These are phyloP conservation scores for Tetraselmis striata DNA, from an alignment of 139 green algal genomes.

Conservation along the genomic window DNA sequence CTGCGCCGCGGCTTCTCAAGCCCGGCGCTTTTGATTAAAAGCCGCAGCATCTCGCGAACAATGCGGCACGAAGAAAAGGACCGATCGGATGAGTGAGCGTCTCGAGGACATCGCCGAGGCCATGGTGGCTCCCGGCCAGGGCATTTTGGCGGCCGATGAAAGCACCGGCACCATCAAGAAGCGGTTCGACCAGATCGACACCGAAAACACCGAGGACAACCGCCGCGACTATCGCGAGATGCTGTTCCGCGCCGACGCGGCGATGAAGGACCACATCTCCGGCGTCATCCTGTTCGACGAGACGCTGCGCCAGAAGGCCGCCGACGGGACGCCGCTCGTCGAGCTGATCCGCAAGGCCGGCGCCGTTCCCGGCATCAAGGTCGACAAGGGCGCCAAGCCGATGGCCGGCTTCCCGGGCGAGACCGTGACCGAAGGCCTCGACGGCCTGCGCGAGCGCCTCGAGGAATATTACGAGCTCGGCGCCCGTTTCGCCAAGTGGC, in stretches of 20 bases:
- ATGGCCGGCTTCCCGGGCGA: slow-evolving; percentile 26
- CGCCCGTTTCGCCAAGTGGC: slow-evolving; percentile 87
- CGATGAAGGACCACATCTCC: slow-evolving; percentile 54
- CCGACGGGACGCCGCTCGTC: slow-evolving; percentile 60
- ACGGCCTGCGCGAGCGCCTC: slow-evolving; percentile 57
- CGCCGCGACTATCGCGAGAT: slow-evolving; percentile 40
- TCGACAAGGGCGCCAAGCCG: slow-evolving; percentile 37
- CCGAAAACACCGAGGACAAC: slow-evolving; percentile 42
- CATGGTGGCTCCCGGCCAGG: too few relatives aligned
- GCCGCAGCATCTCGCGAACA: too few relatives aligned
- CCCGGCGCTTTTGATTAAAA: too few relatives aligned
- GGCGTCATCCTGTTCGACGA: slow-evolving; percentile 93
- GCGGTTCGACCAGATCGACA: slow-evolving; percentile 40
- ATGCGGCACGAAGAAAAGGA: too few relatives aligned
- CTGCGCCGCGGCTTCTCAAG: too few relatives aligned
- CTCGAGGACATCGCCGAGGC: too few relatives aligned
- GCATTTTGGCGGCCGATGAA: slow-evolving; percentile 65
- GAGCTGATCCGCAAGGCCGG: slow-evolving; percentile 54
- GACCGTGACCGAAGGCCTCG: slow-evolving; percentile 75
- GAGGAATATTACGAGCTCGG: slow-evolving; percentile 52
- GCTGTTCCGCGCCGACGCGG: slow-evolving; percentile 47
- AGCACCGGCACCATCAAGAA: slow-evolving; percentile 63
- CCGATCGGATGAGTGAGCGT: too few relatives aligned
- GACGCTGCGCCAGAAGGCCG: slow-evolving; percentile 63
- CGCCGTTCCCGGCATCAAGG: slow-evolving; percentile 77